Percentiles rank a stretch among this genome's conserved stretches.
Evolutionary conservation across 2,329 filamentous ascomycete genomes (phyloP).

Genomic region (Aspergillus sp.): DNA sequence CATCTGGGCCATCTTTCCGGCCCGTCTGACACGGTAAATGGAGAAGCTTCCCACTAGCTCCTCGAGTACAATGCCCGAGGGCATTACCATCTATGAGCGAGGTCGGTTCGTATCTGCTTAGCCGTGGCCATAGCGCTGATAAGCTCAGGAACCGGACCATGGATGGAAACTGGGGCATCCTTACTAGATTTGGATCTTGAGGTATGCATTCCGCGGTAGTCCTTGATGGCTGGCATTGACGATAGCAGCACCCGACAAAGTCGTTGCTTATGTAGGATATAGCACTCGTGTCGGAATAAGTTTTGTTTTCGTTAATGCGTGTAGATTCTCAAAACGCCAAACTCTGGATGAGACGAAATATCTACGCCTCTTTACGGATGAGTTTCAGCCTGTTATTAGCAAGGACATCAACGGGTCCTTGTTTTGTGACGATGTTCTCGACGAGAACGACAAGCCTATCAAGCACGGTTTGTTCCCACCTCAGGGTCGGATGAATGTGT

Average conservation of each 20-base stretch:
- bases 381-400: slow-evolving; percentile 14
- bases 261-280: not conserved
- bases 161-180: not conserved
- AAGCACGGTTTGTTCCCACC: not conserved
- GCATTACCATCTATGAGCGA: not conserved
- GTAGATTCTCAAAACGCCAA: not conserved
- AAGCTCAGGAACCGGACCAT: not conserved
- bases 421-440: slow-evolving; percentile 17
- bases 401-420: slow-evolving; percentile 26
- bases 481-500: not conserved
- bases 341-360: not conserved
- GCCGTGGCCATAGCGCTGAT: not conserved
- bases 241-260: not conserved
- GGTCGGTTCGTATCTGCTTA: not conserved
- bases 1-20: not conserved
- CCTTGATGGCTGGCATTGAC: not conserved
- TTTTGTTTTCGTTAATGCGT: not conserved
- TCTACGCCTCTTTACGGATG: not conserved
- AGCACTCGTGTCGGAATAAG: not conserved
- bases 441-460: not conserved
- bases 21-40: not conserved
- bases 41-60: not conserved
- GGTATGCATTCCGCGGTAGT: not conserved
- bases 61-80: not conserved
- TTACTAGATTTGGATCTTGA: not conserved